Conservation (phyloP, 495 filamentous ascomycete genomes). For the Xylaria curta region DNA sequence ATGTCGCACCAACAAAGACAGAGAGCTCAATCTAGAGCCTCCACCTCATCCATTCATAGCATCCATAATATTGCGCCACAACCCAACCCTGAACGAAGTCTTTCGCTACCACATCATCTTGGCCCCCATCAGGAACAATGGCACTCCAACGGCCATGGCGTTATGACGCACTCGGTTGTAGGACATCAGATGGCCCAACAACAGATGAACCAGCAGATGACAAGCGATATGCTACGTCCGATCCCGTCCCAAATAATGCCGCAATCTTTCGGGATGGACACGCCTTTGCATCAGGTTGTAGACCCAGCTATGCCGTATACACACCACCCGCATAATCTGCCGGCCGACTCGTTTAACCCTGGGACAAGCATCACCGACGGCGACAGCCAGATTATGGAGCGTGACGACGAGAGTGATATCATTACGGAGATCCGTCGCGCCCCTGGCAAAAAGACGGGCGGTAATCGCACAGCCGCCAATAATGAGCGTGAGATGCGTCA, state of each 20-base stretch:
- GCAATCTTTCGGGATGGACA: slow-evolving; percentile 58
- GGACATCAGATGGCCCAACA: slow-evolving; percentile 38
- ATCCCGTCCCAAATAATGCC: slow-evolving; percentile 59
- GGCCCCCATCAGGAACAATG: slow-evolving; percentile 63
- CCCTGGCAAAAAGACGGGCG: slow-evolving; percentile 63
- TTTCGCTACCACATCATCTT: slow-evolving; percentile 56
- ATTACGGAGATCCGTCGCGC: slow-evolving; percentile 33
- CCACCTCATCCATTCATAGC: slow-evolving; percentile 82
- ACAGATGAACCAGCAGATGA: slow-evolving; percentile 49
- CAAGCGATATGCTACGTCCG: slow-evolving; percentile 67
- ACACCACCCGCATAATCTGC: slow-evolving; percentile 58
- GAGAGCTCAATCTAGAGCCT: slow-evolving; percentile 78
- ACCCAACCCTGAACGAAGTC: slow-evolving; percentile 64
- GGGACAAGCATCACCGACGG: slow-evolving; percentile 69
- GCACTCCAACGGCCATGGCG: slow-evolving; percentile 52
- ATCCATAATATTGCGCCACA: slow-evolving; percentile 63
- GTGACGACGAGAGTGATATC: slow-evolving; percentile 71
- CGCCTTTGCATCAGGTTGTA: slow-evolving; percentile 57
- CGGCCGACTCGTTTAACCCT: slow-evolving; percentile 58
- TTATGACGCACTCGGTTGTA: slow-evolving; percentile 40
- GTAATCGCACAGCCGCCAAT: slow-evolving; percentile 72
- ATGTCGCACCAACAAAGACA: slow-evolving; percentile 56
- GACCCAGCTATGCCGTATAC: slow-evolving; percentile 57
- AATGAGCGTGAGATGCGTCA: slow-evolving; percentile 93
- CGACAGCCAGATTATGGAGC: slow-evolving; percentile 70